Conservation (phyloP, 2,329 filamentous ascomycete species). For the Penicillium sp. region DNA sequence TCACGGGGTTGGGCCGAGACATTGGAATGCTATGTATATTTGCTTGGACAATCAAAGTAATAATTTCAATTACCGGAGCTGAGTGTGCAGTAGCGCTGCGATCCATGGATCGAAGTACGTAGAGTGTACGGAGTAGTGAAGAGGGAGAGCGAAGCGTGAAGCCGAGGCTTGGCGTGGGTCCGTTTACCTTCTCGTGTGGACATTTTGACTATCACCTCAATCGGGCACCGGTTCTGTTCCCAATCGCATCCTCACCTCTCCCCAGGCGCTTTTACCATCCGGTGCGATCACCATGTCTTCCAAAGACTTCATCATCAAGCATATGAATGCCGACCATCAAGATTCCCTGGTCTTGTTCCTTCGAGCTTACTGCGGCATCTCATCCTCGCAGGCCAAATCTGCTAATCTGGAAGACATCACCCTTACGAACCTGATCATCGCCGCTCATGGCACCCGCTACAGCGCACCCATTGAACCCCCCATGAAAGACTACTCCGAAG, state of each 20-base stretch:
- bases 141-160: not conserved
- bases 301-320: conserved; percentile 68
- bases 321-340: conserved; percentile 86
- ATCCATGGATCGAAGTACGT: not conserved
- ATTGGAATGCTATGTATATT: conserved; percentile 10
- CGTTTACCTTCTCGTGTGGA: not conserved
- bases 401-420: conserved; percentile 68
- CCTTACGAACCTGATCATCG: conserved; percentile 65
- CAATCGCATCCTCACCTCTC: not conserved
- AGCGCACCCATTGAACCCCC: conserved; percentile 69
- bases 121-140: no score
- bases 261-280: not conserved
- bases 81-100: not conserved
- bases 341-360: conserved; percentile 76
- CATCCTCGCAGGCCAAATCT: conserved; percentile 56
- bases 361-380: conserved; percentile 67
- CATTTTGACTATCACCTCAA: not conserved
- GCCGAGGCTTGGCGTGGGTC: conserved; percentile 18
- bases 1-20: conserved; percentile 7
- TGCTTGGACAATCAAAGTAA: not conserved
- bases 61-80: not conserved
- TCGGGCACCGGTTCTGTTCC: not conserved
- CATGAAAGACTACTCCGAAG: conserved; percentile 67
- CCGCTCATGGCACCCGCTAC: conserved; percentile 49
- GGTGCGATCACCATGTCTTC: conserved; percentile 29